Base-by-base conservation (phyloP, 2,329 filamentous ascomycete species). In the Colletotrichum endophyticum region DNA sequence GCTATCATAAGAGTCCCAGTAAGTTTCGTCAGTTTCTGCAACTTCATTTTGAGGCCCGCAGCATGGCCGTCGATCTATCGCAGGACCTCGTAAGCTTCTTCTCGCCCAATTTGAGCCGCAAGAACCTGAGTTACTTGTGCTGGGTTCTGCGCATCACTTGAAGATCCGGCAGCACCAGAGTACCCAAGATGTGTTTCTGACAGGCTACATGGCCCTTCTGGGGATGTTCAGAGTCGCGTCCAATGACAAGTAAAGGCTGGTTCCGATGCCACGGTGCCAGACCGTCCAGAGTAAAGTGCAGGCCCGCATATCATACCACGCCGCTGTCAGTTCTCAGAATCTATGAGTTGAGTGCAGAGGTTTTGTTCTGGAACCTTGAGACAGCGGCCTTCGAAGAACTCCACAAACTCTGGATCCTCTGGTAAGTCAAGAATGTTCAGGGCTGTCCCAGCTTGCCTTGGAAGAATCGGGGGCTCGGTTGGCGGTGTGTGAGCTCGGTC, bases 291-390 rank as follows among this genome's bases (percentile, higher is more conserved):
- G 25, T 30, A 57, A 67, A 70, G 8, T 22, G 70, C 57, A 69
- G 66, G 39, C 28, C 64, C 70, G 73, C 73, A 34, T 19, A 28
- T 36, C 34, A 49, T 36, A 59, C 64, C 32, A 49, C 70, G 71
- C 49, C 32, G 66, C 34, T 27, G 71, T 76, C 74, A 74, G 27
- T 76, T 74, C 36, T 76, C 74, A 73, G 34, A 64, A 76, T 73
- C 59, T 39, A 61, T 44, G 16, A 22, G 27, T 44, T 57, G 22
- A n/a, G 39, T 28, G 53, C 62, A 61, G 59, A 56, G 53, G 49
- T 16, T 53, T 19, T 36, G 68, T 66, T 59, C 68, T 67, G 57
- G 57, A 63, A 61, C 61, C 27, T 59, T 36, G 61, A 57, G 19
- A n/a, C 59, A 27, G 62, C 66, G 53, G 70, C 9, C 61, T 44